A percentile compares a stretch with the other conserved stretches of the same genome.
Conservation (phyloP, 1,139 yeast species). For the Kodamaea fungicola region DNA sequence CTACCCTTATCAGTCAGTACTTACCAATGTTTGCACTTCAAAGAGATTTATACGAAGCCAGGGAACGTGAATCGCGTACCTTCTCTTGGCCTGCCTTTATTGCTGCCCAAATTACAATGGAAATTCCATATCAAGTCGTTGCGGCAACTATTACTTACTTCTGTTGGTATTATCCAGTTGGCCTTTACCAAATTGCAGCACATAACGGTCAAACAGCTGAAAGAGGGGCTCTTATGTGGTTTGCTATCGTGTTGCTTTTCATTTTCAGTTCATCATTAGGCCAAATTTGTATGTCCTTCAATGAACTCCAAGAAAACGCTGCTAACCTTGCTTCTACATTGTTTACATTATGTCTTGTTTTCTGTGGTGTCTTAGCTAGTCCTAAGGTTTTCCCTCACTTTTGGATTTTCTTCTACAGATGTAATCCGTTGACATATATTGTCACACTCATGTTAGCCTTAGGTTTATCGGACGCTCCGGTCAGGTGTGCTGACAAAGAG, state of each 20-base stretch:
- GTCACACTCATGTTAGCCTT: conserved; percentile 48
- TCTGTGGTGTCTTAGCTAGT: conserved; percentile 80
- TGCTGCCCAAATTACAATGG: conserved; percentile 32
- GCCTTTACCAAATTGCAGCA: conserved; percentile 33
- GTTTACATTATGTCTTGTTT: conserved; percentile 67
- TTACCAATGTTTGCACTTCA: conserved; percentile 68
- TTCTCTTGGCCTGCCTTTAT: conserved; percentile 49
- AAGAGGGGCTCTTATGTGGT: conserved; percentile 69
- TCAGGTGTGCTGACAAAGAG: conserved; percentile 48
- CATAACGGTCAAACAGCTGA: conserved; percentile 23
- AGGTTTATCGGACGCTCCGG: conserved; percentile 49
- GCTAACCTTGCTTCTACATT: conserved; percentile 63
- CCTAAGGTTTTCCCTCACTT: conserved; percentile 48
- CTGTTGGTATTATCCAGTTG: conserved; percentile 44
- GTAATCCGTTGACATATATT: conserved; percentile 67
- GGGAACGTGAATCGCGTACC: conserved; percentile 70
- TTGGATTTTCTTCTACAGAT: conserved; percentile 60
- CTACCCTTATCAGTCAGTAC: conserved; percentile 64
- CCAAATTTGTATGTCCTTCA: conserved; percentile 59
- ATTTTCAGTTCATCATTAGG: conserved; percentile 64
- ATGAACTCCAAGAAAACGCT: conserved; percentile 66
- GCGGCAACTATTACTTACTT: conserved; percentile 35
- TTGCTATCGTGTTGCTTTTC: conserved; percentile 52
- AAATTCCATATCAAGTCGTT: conserved; percentile 31
- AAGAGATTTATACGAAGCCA: conserved; percentile 61